Evolutionary conservation across 2,329 filamentous ascomycete species (phyloP), one percentile per base, ranked within the genome.

Genomic region (Mycosphaerella sp.): DNA sequence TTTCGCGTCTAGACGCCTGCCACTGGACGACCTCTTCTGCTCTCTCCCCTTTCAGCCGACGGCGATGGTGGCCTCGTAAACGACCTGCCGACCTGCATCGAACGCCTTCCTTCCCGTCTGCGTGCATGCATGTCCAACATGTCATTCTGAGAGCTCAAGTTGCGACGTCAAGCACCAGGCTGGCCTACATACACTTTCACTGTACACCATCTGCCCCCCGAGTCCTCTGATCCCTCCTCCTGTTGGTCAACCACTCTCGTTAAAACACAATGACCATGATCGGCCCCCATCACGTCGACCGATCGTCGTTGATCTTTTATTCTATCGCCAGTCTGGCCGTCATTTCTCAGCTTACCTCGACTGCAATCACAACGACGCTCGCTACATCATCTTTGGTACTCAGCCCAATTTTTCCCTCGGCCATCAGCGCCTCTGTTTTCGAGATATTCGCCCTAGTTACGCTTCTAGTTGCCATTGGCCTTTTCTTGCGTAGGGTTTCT

Each of bases 391-490:
- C 51, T n/a, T 42, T 60, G 23, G 29, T 32, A 6, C 29, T 31
- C 9, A 46, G 42, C 38, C 40, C 54, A 6, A 48, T 56, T 17
- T 57, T 60, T 45, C 52, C 48, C n/a, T 42, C 59, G 21, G 59
- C 55, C 8, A 45, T 62, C 4, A 54, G 54, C n/a, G 61, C 61
- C 40, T 60, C 58, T 12, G 49, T 57, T 8, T 54, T 64, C 41
- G 59, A 64, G 10, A 57, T 63, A 9, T 49, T 64, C 38, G 53
- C 60, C 31, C 41, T 64, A 14, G 36, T 56, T 39, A 52, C 55
- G 6, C 53, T 63, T 39, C 52, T 60, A 23, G 53, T 53, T 10
- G 53, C 55, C 9, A 32, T 56, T 10, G 54, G 29, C 11, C 36
- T 60, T 10, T 62, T 59, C 46, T 51, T 62, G n/a, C 51, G 55